Evolutionary conservation across 306 rosid genomes (phyloP).

Genomic region (Dicorynia guianensis): DNA sequence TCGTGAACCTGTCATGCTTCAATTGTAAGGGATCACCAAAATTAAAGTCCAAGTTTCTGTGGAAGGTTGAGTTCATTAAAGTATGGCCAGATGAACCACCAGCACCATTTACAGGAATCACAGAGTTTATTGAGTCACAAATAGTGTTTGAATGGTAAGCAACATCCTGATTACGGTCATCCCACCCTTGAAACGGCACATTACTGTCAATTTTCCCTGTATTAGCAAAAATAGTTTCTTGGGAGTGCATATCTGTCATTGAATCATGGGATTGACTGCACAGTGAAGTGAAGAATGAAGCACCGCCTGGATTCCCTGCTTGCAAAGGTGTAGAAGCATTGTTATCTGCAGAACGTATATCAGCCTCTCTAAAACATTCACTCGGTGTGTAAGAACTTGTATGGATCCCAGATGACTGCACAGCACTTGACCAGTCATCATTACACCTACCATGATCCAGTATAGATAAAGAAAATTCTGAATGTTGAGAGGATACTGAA

Average conservation of each 20-base stretch:
- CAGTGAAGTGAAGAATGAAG: conserved; percentile 55
- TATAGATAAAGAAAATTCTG: conserved; percentile 57
- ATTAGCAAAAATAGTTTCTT: conserved; percentile 45
- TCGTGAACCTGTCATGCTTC: conserved; percentile 56
- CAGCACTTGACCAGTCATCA: conserved; percentile 66
- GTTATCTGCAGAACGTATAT: conserved; percentile 50
- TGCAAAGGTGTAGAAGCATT: conserved; percentile 52
- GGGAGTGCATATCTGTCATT: conserved; percentile 53
- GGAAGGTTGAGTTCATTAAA: conserved; percentile 45
- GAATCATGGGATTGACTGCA: conserved; percentile 55
- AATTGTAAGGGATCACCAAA: conserved; percentile 53
- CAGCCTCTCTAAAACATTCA: conserved; percentile 53
- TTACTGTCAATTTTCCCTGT: conserved; percentile 49
- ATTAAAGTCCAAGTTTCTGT: conserved; percentile 53
- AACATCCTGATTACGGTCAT: conserved; percentile 59
- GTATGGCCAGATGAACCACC: conserved; percentile 53
- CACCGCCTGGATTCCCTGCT: conserved; percentile 51
- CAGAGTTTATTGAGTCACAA: conserved; percentile 57
- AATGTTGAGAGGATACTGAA: conserved; percentile 54
- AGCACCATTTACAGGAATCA: conserved; percentile 56
- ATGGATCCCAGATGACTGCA: conserved; percentile 64
- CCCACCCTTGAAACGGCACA: conserved; percentile 69
- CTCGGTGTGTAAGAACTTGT: conserved; percentile 54
- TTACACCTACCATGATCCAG: conserved; percentile 60
- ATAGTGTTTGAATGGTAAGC: conserved; percentile 53